Evolutionary conservation across 805 yeast genomes (phyloP), one percentile per base, ranked within the genome.

Genomic region (Torulaspora maleeae): DNA sequence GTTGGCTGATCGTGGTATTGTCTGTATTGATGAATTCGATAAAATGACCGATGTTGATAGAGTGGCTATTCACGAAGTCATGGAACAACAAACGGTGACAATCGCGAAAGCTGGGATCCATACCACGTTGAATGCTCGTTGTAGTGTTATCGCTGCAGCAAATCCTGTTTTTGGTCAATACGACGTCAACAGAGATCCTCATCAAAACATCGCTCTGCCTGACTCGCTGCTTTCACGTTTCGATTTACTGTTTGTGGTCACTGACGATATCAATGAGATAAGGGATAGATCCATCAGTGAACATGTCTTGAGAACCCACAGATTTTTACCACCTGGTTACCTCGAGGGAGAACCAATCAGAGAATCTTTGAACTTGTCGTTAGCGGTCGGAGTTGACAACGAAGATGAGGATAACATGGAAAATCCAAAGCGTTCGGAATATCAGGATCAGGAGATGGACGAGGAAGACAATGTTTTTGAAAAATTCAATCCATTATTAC

Each of bases 61-160:
- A 63, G 98, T 93, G 42, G 98, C 98, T 1, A 93, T 93, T 60
- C 99, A 93, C 69, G 99, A 93, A 76, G 99, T 93, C 40, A 93
- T 93, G 99, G 99, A 93, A 72, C 99, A 93, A 70, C 99, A 93
- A 67, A 93, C 99, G 0, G 96, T 91, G 24, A 90, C 98, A 2
- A 90, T 91, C 60, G 95, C 98, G 42, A 91, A 91, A 66, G 99
- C 98, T 4, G 99, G 99, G 52, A 91, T 91, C 59, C 97, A 91
- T 66, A 90, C 98, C 2, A 85, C 98, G 5, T 75, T 91, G 55
- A 91, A 91, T 63, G 98, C 99, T 11, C 80, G 99, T 59, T 91
- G 98, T 71, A 85, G 95, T 24, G 98, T 91, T 13, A 78, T 91
- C 54, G 98, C 98, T 1, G 99, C 99, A 27, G 99, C 99, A 6